Percentiles rank a stretch among this genome's conserved stretches.
Conservation (phyloP, 495 filamentous ascomycete species). For the Aspergillus sclerotioniger region DNA sequence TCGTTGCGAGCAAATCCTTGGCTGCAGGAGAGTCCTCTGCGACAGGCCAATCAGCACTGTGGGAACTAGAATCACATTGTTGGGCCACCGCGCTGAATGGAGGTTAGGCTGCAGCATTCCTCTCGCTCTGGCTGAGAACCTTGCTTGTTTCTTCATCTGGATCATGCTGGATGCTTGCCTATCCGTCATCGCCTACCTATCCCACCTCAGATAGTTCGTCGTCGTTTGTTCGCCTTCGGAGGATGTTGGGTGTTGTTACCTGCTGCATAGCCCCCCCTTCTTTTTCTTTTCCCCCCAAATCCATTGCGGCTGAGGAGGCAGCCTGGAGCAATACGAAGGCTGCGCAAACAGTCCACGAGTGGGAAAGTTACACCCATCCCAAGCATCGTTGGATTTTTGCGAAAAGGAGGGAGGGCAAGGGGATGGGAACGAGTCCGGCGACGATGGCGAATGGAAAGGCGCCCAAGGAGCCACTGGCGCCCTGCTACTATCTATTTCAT, state of each 20-base stretch:
- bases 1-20: too few species aligned
- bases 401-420: background rate
- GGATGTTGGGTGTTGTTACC: background rate
- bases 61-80: background rate
- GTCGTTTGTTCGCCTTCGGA: background rate
- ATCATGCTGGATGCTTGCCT: background rate
- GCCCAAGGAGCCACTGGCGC: constrained; percentile 7
- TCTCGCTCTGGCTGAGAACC: background rate
- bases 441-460: background rate
- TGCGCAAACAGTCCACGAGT: background rate
- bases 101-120: background rate
- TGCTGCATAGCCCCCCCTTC: background rate
- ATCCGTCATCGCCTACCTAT: background rate
- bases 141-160: background rate
- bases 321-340: background rate
- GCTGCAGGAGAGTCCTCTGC: background rate
- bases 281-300: too few species aligned
- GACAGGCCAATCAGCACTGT: background rate
- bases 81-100: background rate
- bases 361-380: background rate
- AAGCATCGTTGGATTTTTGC: background rate
- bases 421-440: background rate
- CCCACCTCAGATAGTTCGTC: background rate
- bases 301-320: background rate
- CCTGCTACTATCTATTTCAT: constrained; percentile 3